Conservation (phyloP, 805 yeast genomes). For the Brettanomyces custersianus region DNA sequence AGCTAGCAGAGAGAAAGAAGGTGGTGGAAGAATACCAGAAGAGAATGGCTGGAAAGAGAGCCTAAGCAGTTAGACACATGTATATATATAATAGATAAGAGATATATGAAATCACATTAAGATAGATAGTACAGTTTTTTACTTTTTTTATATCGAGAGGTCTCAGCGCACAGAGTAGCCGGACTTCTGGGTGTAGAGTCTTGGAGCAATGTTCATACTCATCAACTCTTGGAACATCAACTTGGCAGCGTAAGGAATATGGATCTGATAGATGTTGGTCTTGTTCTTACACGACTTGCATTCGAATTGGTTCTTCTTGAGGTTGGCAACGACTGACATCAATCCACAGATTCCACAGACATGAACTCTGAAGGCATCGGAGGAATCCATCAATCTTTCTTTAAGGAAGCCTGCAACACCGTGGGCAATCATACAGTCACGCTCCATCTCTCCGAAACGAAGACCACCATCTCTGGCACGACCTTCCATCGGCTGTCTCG, state of each 20-base stretch:
- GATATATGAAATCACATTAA: not conserved
- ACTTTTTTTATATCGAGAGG: not conserved
- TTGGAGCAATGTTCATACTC: conserved; percentile 99
- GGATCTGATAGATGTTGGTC: conserved; percentile 95
- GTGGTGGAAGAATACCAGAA: conserved; percentile 18
- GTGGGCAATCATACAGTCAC: conserved; percentile 99
- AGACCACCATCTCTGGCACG: conserved; percentile 98
- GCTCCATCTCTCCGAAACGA: conserved; percentile 99
- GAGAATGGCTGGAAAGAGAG: conserved; percentile 14
- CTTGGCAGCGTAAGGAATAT: conserved; percentile 98
- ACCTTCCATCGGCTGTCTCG: conserved; percentile 99
- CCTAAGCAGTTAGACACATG: not conserved
- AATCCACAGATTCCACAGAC: conserved; percentile 98
- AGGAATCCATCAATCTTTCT: conserved; percentile 97
- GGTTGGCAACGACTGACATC: conserved; percentile 95
- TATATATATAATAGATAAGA: conserved; percentile 2
- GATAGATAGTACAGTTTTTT: not conserved
- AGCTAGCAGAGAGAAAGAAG: conserved; percentile 24
- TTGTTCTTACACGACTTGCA: conserved; percentile 98
- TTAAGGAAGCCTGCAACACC: conserved; percentile 98
- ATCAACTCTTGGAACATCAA: conserved; percentile 95
- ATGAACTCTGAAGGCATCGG: conserved; percentile 97
- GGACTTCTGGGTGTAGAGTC: conserved; percentile 78
- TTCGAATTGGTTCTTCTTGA: conserved; percentile 96
- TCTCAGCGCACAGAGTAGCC: conserved; percentile 21